Evolutionary conservation across 345 rosid genomes (phyloP), one percentile per base, ranked within the genome.

Genomic region (Angophora floribunda): DNA sequence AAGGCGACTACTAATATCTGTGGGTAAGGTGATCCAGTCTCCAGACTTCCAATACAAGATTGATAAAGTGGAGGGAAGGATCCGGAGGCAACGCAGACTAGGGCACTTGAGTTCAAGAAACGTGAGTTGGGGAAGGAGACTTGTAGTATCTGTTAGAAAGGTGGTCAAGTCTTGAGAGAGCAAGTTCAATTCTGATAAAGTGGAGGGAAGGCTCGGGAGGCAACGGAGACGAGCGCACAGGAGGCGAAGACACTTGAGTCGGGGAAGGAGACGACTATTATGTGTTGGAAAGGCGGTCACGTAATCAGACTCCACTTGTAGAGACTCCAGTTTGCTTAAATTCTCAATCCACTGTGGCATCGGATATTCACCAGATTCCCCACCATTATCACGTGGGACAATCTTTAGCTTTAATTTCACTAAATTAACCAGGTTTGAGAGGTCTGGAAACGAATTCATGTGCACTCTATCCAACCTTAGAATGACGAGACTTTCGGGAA

Each of bases 221-320:
- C 55, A 15, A 52, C 21, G 55, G 21, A 53, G 1, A 53, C 7
- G 7, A 22, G 28, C 26, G 61, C 61, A 55, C 0, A 1, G 0
- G 57, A 53, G 57, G 17, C 0, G 0, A 19, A 19, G 59, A 1
- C 0, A 0, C 26, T 22, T 0, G 28, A 55, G 61, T 55, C 4
- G 61, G 11, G 12, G 57, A 53, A 7, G 24, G 57, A 53, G 3
- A 21, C n/a, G 19, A 19, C 57, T 57, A 1, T 24, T 1, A 9
- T 57, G 0, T 0, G n/a, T 10, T 2, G 63, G 13, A 4, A 24
- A 11, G 67, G n/a, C 1, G 30, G 30, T 59, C 67, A 7, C 79
- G 16, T 3, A 7, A 15, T 2, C 0, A 3, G 21, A 65, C 0
- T 0, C 0, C 21, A 30, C 11, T 11, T 0, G 0, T 1, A 65